Base-by-base conservation (phyloP, 257 asterid species). In the Rubia yunnanensis region DNA sequence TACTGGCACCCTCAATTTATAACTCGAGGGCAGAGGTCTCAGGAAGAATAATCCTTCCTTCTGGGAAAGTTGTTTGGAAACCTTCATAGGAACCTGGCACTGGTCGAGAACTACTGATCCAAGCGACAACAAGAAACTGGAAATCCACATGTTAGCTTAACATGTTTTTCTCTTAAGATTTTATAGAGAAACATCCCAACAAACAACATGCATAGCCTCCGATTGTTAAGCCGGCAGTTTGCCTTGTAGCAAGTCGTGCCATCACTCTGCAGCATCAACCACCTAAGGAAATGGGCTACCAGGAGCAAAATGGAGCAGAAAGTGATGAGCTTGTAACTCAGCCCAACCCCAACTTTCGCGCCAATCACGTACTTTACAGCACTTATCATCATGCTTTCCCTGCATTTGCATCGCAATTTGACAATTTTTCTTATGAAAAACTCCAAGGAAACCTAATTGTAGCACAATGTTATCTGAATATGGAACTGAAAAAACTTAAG, bases 101-200 rank as follows among this genome's bases (percentile, higher is more conserved):
- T n/a, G n/a, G 70, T 87, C 89, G 5, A 88, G 69, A 72, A 64
- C 66, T 4, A 66, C 74, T 64, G 73, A 85, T 67, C 83, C 82
- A 31, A 92, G 80, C 41, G 86, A 84, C 24, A 92, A 64, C 58
- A 92, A 63, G 77, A 87, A 92, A 82, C 77, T 81, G 46, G 82
- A 84, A 26, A 75, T 75, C 99, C 99, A 89, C 97, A 83, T 24
- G 99, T 88, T 44, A 89, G 84, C 68, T 73, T 83, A 50, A 76
- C 48, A 10, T 39, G 57, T 61, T 35, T 81, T 23, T 57, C 73
- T 54, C 64, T 83, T 49, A 59, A 77, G 56, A 78, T 70, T 23
- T 30, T 77, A 67, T 68, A 89, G 74, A 32, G 94, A 73, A 71
- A 88, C 60, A 41, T 74, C 75, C 90, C 94, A 92, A 18, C 96